Evolutionary conservation across 2,329 filamentous ascomycete genomes (phyloP).

Genomic region (Alternaria tenuissima): DNA sequence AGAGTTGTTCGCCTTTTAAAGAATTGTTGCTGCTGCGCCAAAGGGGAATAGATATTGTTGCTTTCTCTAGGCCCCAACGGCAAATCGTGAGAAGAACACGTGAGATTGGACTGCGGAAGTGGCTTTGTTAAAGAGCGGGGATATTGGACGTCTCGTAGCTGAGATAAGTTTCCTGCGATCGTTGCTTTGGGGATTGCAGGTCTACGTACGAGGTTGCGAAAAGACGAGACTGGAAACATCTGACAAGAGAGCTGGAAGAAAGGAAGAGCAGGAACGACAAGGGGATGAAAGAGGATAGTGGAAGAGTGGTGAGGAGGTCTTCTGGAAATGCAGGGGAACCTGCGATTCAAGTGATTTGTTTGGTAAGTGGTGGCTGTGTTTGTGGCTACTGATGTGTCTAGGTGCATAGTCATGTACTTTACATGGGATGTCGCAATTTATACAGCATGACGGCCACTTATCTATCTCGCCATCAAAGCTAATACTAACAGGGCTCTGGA

Average conservation of each 20-base stretch:
- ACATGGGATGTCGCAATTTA: background rate
- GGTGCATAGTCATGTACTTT: background rate
- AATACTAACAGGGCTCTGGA: conserved; percentile 74
- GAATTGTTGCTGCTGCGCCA: conserved; percentile 1
- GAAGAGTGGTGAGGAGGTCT: conserved; percentile 47
- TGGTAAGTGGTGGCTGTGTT: conserved; percentile 44
- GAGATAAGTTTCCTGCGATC: background rate
- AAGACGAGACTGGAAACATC: background rate
- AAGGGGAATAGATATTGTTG: background rate
- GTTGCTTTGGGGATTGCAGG: background rate
- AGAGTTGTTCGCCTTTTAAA: background rate
- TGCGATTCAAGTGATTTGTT: conserved; percentile 59
- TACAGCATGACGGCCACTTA: background rate
- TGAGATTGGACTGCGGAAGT: background rate
- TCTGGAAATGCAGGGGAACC: conserved; percentile 48
- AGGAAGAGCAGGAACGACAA: conserved; percentile 17
- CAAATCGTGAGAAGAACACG: background rate
- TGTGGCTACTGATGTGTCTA: background rate
- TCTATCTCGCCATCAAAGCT: conserved; percentile 9
- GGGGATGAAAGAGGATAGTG: conserved; percentile 55
- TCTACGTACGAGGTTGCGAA: background rate
- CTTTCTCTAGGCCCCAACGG: conserved; percentile 1
- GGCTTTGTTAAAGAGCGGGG: background rate
- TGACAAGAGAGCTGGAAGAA: background rate
- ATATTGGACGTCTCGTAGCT: background rate